Conservation (phyloP, 495 filamentous ascomycete genomes). For the Glonium stellatum region DNA sequence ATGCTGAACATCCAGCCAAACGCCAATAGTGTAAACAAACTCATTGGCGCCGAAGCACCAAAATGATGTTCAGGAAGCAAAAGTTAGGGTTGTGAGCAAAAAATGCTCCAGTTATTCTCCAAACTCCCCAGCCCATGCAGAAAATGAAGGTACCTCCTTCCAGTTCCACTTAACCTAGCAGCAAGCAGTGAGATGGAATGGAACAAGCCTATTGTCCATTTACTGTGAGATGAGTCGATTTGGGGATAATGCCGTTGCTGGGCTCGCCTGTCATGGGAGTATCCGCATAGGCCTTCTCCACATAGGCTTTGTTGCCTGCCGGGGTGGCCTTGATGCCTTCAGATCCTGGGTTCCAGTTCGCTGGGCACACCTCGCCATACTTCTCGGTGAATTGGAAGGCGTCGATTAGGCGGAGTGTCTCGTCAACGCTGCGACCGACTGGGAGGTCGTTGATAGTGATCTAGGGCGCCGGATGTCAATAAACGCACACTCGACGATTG, state of each 20-base stretch:
- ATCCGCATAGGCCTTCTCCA: conserved; percentile 28
- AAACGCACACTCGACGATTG: background rate
- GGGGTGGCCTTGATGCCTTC: conserved; percentile 46
- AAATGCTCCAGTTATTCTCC: background rate
- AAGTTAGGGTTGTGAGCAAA: background rate
- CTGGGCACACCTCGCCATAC: conserved; percentile 50
- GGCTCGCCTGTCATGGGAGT: conserved; percentile 15
- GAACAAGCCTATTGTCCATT: background rate
- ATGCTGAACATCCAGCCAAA: background rate
- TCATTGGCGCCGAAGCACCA: background rate
- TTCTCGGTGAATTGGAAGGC: conserved; percentile 57
- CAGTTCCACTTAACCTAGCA: background rate
- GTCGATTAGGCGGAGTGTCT: conserved; percentile 51
- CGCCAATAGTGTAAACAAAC: background rate
- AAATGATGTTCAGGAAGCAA: too few relatives aligned
- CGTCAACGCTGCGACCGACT: conserved; percentile 53
- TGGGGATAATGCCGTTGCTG: conserved; percentile 11
- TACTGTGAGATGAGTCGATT: background rate
- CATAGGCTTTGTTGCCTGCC: conserved; percentile 28
- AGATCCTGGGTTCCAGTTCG: conserved; percentile 49
- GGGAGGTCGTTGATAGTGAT: conserved; percentile 55
- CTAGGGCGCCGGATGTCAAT: conserved; percentile 20
- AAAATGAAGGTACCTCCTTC: background rate
- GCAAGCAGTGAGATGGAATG: background rate
- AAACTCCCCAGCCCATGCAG: background rate